Evolutionary conservation across 139 green algal species (phyloP), one percentile per base, ranked within the genome.

Genomic region (Closterium sp.): DNA sequence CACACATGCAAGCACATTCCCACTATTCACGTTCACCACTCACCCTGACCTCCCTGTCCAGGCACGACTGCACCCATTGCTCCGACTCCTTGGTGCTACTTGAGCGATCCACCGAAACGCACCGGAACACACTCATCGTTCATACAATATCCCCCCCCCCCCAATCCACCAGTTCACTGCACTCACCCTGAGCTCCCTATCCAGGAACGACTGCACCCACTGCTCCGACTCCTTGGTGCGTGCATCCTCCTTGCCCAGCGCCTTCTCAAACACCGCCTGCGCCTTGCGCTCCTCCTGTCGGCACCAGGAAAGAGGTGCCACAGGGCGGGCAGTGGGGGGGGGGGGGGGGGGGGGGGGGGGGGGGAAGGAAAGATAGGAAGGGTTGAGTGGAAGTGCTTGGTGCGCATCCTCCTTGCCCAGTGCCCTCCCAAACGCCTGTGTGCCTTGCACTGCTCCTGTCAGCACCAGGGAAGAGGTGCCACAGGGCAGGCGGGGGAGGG

Each of bases 321-420:
- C n/a, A n/a, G n/a, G n/a, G n/a, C n/a, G n/a, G n/a, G n/a, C n/a
- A n/a, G n/a, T n/a, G n/a, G n/a, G n/a, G n/a, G n/a, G n/a, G n/a
- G n/a, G n/a, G n/a, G n/a, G n/a, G n/a, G 83, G 28, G 83, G 21
- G 83, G 83, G 16, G 23, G 28, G 21, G 83, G 83, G 30, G 83
- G 32, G 83, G 83, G 83, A 33, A 30, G 83, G 83, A 87, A 30
- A 10, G 23, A 28, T 8, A 87, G 83, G 83, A 87, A 34, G 83
- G 83, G 23, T 12, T 34, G 83, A 28, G 83, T 16, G 30, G 83
- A 28, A 28, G 21, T 87, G n/a, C n/a, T n/a, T n/a, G n/a, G 87
- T 93, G 92, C 16, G 38, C 84, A 36, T 95, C 93, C 32, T 94
- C 90, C 66, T 95, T 34, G 6, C 94, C 94, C 3, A 95, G 93